Base-by-base conservation (phyloP, 495 filamentous ascomycete genomes). In the Cenococcum geophilum region DNA sequence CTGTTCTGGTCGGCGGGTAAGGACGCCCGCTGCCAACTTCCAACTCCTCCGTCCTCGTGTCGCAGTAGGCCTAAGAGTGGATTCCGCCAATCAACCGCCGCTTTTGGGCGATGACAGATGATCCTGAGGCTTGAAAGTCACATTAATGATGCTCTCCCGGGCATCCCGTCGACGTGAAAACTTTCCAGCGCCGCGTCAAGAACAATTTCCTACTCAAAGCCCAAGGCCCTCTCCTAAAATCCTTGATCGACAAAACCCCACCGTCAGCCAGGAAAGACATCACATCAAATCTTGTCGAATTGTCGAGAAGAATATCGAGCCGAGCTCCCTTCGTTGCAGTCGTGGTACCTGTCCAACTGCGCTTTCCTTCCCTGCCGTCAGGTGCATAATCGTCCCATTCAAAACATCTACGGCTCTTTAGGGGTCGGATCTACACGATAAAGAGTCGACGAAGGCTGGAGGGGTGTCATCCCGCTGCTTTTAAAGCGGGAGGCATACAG, bases 371-470 rank as follows among this genome's bases (percentile, higher is more conserved):
- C 49, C 49, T 52, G 49, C 21, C 23, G 18, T 25, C 22, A 25
- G 23, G 49, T 52, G 49, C 23, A 52, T 52, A 52, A 52, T 52
- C 49, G 49, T 52, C 23, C 21, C 18, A 52, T 5, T 5, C 49
- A 52, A 1, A 23, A 18, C 22, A 6, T 52, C 14, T 16, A 16
- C 20, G 22, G 20, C 21, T 20, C 14, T 8, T 23, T 52, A 9
- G 22, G 49, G 49, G 49, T 27, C 49, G 49, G 49, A 52, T 52
- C 49, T 23, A 20, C 49, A 23, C 49, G 49, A 20, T 32, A 25
- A 14, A 10, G 18, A 5, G 49, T 25, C 18, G 25, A 16, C 10
- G 49, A 52, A 49, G 18, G 49, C 18, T 25, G 49, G 11, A 21
- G 11, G 22, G 23, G 21, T 52, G 49, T 27, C 49, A 52, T 52